Base-by-base conservation (phyloP, 1,139 yeast genomes). In the Geotrichum bryndzae region DNA sequence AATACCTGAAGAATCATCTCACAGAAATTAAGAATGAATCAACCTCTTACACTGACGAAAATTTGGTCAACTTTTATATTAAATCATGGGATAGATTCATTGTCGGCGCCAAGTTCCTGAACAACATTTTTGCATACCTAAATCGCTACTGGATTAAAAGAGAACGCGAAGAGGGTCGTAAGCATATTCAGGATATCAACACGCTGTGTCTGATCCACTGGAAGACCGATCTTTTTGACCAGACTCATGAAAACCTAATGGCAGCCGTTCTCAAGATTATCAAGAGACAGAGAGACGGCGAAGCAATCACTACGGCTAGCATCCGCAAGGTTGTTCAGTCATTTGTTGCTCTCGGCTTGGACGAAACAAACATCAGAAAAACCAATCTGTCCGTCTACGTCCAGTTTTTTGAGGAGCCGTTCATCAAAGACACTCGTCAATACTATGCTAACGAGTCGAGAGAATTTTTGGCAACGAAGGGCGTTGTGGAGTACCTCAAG, bases 131-230 rank as follows among this genome's bases (percentile, higher is more conserved):
- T 72, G 96, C 92, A 73, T 95, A 95, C 74, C 86, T 95, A 83
- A 95, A 95, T 74, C 83, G 98, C 66, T 94, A 94, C 76, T 95
- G 99, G 99, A 97, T 95, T 57, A 90, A 88, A 70, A 91, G 96
- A 72, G 98, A 94, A 74, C 83, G 98, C 70, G 89, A 92, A 53
- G 98, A 94, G 72, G 98, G 98, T n/a, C 84, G 90, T 70, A 82
- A 92, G 67, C 91, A 90, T 69, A 85, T 94, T 57, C 90, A 86
- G 73, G 99, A 95, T 74, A 96, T 95, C 50, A 87, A 90, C 71
- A 91, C 97, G 0, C 79, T 94, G 68, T 88, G 96, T 61, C 78
- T 94, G 64, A 81, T 91, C 66, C 87, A 90, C 60, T 95, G 99
- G 99, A 87, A 89, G 70, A 84, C 85, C 64, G 85, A 85, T 66